Evolutionary conservation across 176 grass and related monocot genomes (phyloP).

Genomic region (Ensete glaucum): DNA sequence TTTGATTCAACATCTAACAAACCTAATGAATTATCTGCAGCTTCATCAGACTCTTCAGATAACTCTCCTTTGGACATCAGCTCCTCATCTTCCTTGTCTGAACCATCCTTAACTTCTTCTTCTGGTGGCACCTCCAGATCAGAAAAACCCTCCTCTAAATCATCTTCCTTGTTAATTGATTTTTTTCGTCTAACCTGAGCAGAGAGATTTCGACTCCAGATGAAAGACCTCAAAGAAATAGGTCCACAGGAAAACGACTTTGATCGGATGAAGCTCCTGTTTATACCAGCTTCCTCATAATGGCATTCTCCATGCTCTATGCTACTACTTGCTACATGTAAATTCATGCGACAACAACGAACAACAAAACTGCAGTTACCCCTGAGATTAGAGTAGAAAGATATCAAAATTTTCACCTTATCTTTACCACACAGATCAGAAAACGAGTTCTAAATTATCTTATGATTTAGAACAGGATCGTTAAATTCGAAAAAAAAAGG

Average conservation of each 20-base stretch:
- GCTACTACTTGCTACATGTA: constrained; percentile 16
- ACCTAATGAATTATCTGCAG: constrained; percentile 24
- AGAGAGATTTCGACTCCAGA: constrained; percentile 47
- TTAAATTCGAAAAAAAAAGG: not conserved
- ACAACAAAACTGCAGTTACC: constrained; percentile 19
- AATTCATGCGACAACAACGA: constrained; percentile 17
- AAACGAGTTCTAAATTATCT: not conserved
- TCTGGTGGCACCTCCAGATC: constrained; percentile 54
- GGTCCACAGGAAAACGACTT: constrained; percentile 14
- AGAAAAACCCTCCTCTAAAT: constrained; percentile 69
- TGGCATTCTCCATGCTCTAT: constrained; percentile 25
- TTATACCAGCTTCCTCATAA: constrained; percentile 15
- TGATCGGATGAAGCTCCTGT: constrained; percentile 20
- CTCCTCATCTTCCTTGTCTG: constrained; percentile 7
- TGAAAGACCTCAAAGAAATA: constrained; percentile 19
- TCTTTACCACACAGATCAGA: not conserved
- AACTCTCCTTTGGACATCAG: constrained; percentile 19
- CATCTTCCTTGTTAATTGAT: constrained; percentile 43
- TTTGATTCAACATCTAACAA: constrained; percentile 26
- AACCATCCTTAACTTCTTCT: not conserved
- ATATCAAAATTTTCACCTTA: not conserved
- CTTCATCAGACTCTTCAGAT: constrained; percentile 44
- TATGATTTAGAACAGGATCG: not conserved
- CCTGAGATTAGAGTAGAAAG: constrained; percentile 24
- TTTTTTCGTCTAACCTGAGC: constrained; percentile 38